A percentile compares a stretch with the other conserved stretches of the same genome.
Evolutionary conservation across 2,329 filamentous ascomycete species (phyloP).

Genomic region (Cryphonectria carpinicola): DNA sequence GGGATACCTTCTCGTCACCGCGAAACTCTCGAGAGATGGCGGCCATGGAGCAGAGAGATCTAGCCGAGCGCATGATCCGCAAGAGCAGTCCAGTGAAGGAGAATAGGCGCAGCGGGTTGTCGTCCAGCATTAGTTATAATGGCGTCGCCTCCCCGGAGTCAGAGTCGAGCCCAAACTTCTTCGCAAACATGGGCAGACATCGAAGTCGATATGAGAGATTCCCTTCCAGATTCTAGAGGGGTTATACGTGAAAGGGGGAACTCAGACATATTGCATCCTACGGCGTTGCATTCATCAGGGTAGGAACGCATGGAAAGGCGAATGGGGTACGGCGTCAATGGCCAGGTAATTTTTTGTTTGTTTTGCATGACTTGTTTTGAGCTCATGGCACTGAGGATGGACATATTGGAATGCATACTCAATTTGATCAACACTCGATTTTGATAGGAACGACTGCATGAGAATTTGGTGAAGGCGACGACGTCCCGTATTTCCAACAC

Average conservation of each 20-base stretch:
- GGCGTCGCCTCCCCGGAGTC: constrained; percentile 15
- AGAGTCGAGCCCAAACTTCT: constrained; percentile 36
- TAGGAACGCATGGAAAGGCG: constrained; percentile 14
- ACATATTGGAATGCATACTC: constrained; percentile 7
- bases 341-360: constrained; percentile 8
- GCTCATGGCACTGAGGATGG: neutral
- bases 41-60: constrained; percentile 54
- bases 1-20: constrained; percentile 49
- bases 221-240: constrained; percentile 37
- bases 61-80: constrained; percentile 39
- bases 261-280: constrained; percentile 20
- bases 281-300: constrained; percentile 23
- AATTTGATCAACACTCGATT: neutral
- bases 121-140: constrained; percentile 21
- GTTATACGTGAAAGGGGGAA: neutral
- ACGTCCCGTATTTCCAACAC: neutral
- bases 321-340: constrained; percentile 17
- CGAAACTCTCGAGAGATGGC: constrained; percentile 67
- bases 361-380: neutral
- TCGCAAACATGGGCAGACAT: constrained; percentile 43
- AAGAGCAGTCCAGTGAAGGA: constrained; percentile 49
- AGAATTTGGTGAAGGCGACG: neutral
- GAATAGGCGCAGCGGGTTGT: constrained; percentile 33
- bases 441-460: neutral
- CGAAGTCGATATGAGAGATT: constrained; percentile 48